Evolutionary conservation across 2,329 filamentous ascomycete genomes (phyloP).

Genomic region (Paecilomyces formosus): DNA sequence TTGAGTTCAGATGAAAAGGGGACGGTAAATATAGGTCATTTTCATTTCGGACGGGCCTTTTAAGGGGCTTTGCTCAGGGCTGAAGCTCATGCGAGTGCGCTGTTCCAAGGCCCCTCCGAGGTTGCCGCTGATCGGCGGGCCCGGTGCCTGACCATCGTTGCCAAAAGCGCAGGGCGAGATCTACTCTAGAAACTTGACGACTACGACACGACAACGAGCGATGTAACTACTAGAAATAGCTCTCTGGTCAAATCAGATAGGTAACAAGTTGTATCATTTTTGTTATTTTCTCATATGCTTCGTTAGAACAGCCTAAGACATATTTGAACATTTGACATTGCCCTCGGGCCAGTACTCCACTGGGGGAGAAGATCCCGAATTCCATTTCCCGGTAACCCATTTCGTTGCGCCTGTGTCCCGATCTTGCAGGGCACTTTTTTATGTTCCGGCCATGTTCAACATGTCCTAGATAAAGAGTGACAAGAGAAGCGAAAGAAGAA

Average conservation of each 20-base stretch:
- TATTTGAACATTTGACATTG: background rate
- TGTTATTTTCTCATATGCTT: background rate
- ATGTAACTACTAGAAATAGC: too few relatives aligned
- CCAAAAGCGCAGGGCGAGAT: background rate
- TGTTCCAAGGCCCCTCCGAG: background rate
- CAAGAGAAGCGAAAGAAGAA: background rate
- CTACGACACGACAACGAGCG: background rate
- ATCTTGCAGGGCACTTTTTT: conserved; percentile 15
- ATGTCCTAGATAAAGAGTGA: background rate
- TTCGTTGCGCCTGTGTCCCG: conserved; percentile 2
- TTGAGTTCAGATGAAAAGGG: background rate
- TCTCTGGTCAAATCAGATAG: too few relatives aligned
- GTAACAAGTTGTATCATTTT: background rate
- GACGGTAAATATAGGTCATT: background rate
- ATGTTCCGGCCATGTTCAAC: conserved; percentile 1
- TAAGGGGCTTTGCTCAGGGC: background rate
- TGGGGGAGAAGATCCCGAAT: background rate
- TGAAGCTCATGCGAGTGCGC: too few relatives aligned
- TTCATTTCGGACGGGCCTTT: background rate
- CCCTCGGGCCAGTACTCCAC: background rate
- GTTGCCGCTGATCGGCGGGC: background rate
- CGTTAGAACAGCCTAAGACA: background rate
- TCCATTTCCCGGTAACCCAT: background rate
- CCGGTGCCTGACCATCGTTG: background rate
- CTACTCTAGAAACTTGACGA: background rate